Base-by-base conservation (phyloP, 2,329 filamentous ascomycete genomes). In the Xylariaceae sp. region DNA sequence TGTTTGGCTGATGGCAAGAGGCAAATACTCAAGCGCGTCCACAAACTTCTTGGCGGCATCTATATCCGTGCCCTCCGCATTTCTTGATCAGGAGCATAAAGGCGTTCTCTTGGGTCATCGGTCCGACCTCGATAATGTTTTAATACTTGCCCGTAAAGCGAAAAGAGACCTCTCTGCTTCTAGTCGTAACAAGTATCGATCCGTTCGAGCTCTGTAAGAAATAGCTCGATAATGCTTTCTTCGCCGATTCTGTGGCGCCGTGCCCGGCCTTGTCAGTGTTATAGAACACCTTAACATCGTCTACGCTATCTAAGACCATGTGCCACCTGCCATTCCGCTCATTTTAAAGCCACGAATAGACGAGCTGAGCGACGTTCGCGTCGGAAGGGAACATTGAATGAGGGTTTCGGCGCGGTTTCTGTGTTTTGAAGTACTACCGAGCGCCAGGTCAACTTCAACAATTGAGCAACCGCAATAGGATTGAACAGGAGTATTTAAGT, bases 281-380 rank as follows among this genome's bases (percentile, higher is more conserved):
- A 41, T 65, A 63, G 28, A 70, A 63, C 5, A 69, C 53, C 7
- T 62, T 46, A 31, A 43, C 12, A 56, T 73, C 60, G 53, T 73
- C 70, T 39, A 66, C 69, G 52, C 67, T 72, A 39, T 74, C 70
- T 17, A 74, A 60, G 42, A 73, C 56, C 31, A 73, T 57, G 13
- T 67, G 14, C 71, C 70, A 74, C 42, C 39, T 53, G 16, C 63
- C 62, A 38, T 66, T 62, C 31, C 41, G 45, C 42, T 63, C 55
- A 22, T 65, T 59, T 1, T 58, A 62, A 6, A 73, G 59, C 70
- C 68, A 74, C 17, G 34, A 31, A 39, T 56, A 55, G 1, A 73
- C 64, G 2, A 66, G 58, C 16, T 50, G 45, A 0, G 60, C 54
- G 6, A 64, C 52, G 28, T 71, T 59, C 54, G 17, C 50, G 55